Percentiles rank a stretch among this genome's conserved stretches.
Conservation (phyloP, 768 basidiomycete genomes). For the Pholiota microspora region DNA sequence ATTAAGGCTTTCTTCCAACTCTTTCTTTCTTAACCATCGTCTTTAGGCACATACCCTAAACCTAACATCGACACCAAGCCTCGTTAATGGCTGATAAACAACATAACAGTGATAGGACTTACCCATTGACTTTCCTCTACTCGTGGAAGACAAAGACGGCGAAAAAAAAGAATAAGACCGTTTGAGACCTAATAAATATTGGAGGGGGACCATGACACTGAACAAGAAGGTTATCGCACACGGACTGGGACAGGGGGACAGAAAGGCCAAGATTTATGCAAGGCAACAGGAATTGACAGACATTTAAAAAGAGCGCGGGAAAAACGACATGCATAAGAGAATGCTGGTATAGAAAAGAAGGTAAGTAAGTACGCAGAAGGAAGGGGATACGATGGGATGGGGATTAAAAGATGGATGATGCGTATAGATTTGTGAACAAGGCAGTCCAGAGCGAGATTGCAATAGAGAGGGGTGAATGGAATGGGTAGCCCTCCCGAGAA, state of each 20-base stretch:
- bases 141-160: constrained; percentile 10
- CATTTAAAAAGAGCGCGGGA: neutral
- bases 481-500: neutral
- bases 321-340: constrained; percentile 2
- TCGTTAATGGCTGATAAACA: neutral
- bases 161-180: constrained; percentile 7
- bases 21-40: constrained; percentile 5
- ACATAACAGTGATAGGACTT: neutral
- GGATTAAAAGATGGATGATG: constrained; percentile 20
- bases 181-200: constrained; percentile 11
- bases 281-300: neutral
- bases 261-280: constrained; percentile 4
- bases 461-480: constrained; percentile 17
- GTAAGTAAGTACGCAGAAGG: constrained; percentile 19
- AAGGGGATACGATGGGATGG: constrained; percentile 11
- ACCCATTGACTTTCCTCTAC: constrained; percentile 11
- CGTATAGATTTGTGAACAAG: constrained; percentile 22
- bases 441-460: constrained; percentile 20
- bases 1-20: constrained; percentile 20
- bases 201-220: neutral
- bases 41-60: constrained; percentile 7
- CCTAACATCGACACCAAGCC: neutral
- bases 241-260: neutral
- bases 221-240: neutral
- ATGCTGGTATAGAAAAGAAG: constrained; percentile 18